A percentile compares a stretch with the other conserved stretches of the same genome.
Conservation (phyloP, 805 yeast genomes). For the Hanseniaspora thailandica region DNA sequence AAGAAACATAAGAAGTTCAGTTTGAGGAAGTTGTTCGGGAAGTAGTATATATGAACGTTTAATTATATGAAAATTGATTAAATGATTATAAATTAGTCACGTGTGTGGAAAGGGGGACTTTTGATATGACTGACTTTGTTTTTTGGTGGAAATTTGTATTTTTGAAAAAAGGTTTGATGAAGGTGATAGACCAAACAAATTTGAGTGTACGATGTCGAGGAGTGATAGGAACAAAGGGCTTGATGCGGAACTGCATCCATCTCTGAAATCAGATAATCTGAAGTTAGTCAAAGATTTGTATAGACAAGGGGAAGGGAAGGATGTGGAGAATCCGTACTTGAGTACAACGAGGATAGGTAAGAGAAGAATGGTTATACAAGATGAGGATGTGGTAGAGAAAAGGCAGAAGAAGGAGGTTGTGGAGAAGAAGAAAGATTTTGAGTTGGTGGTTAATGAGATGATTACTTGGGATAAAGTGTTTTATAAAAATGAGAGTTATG, state of each 20-base stretch:
- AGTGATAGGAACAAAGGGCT: constrained; percentile 19
- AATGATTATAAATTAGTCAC: too few species aligned
- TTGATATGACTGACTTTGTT: too few species aligned
- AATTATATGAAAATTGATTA: too few species aligned
- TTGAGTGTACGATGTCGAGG: too few species aligned
- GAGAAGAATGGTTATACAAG: constrained; percentile 18
- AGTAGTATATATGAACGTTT: too few species aligned
- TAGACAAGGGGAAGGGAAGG: constrained; percentile 16
- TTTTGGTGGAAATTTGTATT: too few species aligned
- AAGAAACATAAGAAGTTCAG: background rate
- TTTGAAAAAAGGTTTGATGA: too few species aligned
- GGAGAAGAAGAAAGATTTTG: constrained; percentile 28
- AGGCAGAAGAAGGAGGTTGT: constrained; percentile 43
- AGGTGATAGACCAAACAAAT: too few species aligned
- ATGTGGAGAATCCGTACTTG: constrained; percentile 24
- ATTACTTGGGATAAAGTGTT: constrained; percentile 88
- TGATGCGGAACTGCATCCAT: constrained; percentile 25
- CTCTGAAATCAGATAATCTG: constrained; percentile 23
- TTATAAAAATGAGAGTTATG: constrained; percentile 32
- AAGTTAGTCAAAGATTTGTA: constrained; percentile 23
- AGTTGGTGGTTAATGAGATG: constrained; percentile 20
- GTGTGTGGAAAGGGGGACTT: too few species aligned
- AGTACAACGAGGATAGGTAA: constrained; percentile 12
- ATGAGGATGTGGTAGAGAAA: constrained; percentile 29
- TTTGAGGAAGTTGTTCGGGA: background rate